A percentile compares a stretch with the other conserved stretches of the same genome.
Conservation (phyloP, 768 basidiomycete genomes). For the Lactarius vividus region DNA sequence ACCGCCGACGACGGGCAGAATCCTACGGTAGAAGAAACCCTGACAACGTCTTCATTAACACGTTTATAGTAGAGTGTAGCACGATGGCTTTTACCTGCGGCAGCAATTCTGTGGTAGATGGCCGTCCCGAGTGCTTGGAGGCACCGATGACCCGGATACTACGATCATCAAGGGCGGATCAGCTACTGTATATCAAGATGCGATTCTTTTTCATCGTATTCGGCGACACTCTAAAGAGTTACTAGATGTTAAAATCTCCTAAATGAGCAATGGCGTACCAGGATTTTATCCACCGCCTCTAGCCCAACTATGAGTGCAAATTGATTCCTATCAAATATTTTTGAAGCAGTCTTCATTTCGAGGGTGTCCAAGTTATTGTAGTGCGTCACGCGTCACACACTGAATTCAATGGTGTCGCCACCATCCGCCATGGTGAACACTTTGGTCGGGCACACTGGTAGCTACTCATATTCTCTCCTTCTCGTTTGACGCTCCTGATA, state of each 20-base stretch:
- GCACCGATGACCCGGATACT: slow-evolving; percentile 19
- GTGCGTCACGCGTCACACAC: neutral
- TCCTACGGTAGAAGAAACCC: slow-evolving; percentile 57
- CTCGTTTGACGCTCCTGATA: slow-evolving; percentile 29
- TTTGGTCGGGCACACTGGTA: slow-evolving; percentile 72
- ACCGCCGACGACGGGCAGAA: slow-evolving; percentile 46
- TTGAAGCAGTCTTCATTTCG: slow-evolving; percentile 26
- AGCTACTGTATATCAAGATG: slow-evolving; percentile 11
- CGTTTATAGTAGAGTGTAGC: no score
- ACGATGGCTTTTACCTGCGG: slow-evolving; percentile 16
- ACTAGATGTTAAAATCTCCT: neutral
- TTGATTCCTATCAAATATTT: slow-evolving; percentile 61
- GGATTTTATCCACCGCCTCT: slow-evolving; percentile 54
- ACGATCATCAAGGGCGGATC: no score
- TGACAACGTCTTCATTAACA: neutral
- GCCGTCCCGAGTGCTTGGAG: slow-evolving; percentile 9
- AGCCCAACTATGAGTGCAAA: slow-evolving; percentile 59
- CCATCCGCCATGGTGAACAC: slow-evolving; percentile 64
- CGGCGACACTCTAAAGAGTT: slow-evolving; percentile 36
- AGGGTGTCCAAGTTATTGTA: no score
- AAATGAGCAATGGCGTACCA: slow-evolving; percentile 45
- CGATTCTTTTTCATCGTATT: slow-evolving; percentile 26
- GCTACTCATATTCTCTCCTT: neutral
- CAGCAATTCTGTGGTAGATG: slow-evolving; percentile 25
- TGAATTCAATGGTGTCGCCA: no score